phyloP scores from a whole-genome alignment of 169 alveolate genomes.

The Plasmodium malariae region DNA sequence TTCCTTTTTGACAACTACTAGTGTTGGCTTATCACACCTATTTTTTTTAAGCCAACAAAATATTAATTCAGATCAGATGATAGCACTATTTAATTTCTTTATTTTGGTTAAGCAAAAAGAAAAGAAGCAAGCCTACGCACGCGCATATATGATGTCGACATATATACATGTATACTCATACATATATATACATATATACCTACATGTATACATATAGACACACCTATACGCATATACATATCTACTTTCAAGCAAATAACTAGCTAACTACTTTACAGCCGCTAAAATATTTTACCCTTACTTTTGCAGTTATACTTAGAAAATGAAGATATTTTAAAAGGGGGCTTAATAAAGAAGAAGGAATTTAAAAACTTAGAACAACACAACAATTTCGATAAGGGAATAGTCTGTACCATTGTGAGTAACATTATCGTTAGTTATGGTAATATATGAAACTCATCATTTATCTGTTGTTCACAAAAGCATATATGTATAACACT shows the following conservation, averaged over 20 bases:
- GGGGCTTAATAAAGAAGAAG: slow-evolving; percentile 15
- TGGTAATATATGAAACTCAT: too few species aligned
- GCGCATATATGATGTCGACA: background rate
- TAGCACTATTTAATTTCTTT: slow-evolving; percentile 18
- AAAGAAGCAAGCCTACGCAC: background rate
- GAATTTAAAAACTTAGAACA: background rate
- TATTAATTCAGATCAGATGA: background rate
- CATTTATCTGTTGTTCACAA: too few species aligned
- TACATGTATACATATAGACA: background rate
- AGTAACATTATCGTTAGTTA: slow-evolving; percentile 8
- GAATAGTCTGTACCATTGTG: slow-evolving; percentile 18
- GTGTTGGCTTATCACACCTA: slow-evolving; percentile 17
- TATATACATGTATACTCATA: background rate
- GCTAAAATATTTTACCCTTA: too few species aligned
- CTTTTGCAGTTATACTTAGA: slow-evolving; percentile 35
- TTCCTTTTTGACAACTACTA: background rate
- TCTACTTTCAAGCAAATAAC: too few species aligned
- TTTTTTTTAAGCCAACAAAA: slow-evolving; percentile 18
- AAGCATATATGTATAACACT: background rate
- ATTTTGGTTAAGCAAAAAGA: slow-evolving; percentile 8
- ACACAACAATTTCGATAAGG: slow-evolving; percentile 12
- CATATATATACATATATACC: background rate
- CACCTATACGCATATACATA: too few species aligned
- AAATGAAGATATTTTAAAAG: slow-evolving; percentile 28
- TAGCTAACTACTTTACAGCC: too few species aligned